Evolutionary conservation across 2,329 filamentous ascomycete genomes (phyloP), one percentile per base, ranked within the genome.

Genomic region (Botryotinia narcissicola): DNA sequence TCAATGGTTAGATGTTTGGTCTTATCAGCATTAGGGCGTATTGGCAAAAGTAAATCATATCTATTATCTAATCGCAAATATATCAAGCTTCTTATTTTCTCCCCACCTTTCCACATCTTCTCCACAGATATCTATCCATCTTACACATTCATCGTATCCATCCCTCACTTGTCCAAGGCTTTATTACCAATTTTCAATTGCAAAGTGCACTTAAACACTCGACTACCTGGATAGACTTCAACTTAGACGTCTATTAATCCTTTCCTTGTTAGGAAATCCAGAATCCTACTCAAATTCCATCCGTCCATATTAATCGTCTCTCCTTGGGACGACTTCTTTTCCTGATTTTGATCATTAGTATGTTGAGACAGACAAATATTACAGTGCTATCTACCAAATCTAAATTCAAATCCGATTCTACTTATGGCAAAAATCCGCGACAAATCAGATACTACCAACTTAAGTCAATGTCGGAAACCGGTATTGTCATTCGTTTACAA

Each of bases 401-500:
- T 57, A 68, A 68, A 42, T 16, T 32, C 35, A 54, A 68, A 68
- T 4, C 35, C n/a, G 22, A 32, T 42, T 35, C 35, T 67, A 57
- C 66, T 32, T 29, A 57, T 57, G 66, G 20, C n/a, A 57, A 57
- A 64, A 42, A 46, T 22, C 18, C 42, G n/a, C 62, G 40, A 46
- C 29, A n/a, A 40, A 18, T n/a, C 60, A 62, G 32, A 62, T 18
- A 62, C 37, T 16, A 40, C 14, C 25, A 44, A 63, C 54, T 25
- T 51, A n/a, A 60, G 68, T 44, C 35, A 73, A 54, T 51, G 69
- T 51, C 57, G 59, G 59, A 25, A 64, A 59, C 44, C 40, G 48
- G 32, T 32, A 29, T 63, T n/a, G 61, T 14, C n/a, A 42, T 42
- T 68, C 35, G 48, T 40, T 57, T 40, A 12, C 32, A n/a, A 1